A percentile compares a stretch with the other conserved stretches of the same genome.
Evolutionary conservation across 1,139 yeast genomes (phyloP).

Genomic region (Candida sp.): DNA sequence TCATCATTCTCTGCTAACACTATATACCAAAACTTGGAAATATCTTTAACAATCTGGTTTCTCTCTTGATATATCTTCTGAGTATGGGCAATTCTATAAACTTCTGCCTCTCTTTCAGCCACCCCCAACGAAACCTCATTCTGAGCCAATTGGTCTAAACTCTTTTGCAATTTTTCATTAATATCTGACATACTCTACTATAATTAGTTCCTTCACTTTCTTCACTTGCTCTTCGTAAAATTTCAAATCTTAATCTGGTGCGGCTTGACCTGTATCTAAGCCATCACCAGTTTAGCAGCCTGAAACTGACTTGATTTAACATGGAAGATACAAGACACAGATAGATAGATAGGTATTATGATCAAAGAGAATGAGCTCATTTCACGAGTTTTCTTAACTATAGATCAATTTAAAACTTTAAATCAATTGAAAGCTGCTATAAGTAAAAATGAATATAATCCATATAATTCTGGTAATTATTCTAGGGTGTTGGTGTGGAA

Average conservation of each 20-base stretch:
- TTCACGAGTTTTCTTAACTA: conserved; percentile 34
- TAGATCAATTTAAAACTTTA: conserved; percentile 34
- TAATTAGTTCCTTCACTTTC: background rate
- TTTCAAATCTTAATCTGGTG: background rate
- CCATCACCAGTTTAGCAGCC: no score
- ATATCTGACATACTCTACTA: background rate
- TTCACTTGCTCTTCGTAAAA: background rate
- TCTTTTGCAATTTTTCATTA: conserved; percentile 9
- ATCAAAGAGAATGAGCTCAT: conserved; percentile 35
- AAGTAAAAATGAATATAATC: conserved; percentile 29
- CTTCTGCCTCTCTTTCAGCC: conserved; percentile 55
- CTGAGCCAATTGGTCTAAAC: conserved; percentile 38
- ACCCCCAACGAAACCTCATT: conserved; percentile 54
- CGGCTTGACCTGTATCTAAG: background rate
- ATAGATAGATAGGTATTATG: no score
- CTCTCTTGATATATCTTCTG: conserved; percentile 50
- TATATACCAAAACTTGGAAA: conserved; percentile 75
- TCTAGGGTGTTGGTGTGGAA: conserved; percentile 40
- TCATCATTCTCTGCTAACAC: conserved; percentile 75
- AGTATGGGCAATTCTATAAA: conserved; percentile 46
- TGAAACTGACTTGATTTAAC: no score
- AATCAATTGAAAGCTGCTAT: conserved; percentile 28
- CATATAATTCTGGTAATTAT: conserved; percentile 16
- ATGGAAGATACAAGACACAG: no score
- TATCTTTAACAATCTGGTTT: conserved; percentile 37